These are phyloP conservation scores for Trifolium dubium DNA, from an alignment of 306 rosid genomes.

Conservation along the genomic window DNA sequence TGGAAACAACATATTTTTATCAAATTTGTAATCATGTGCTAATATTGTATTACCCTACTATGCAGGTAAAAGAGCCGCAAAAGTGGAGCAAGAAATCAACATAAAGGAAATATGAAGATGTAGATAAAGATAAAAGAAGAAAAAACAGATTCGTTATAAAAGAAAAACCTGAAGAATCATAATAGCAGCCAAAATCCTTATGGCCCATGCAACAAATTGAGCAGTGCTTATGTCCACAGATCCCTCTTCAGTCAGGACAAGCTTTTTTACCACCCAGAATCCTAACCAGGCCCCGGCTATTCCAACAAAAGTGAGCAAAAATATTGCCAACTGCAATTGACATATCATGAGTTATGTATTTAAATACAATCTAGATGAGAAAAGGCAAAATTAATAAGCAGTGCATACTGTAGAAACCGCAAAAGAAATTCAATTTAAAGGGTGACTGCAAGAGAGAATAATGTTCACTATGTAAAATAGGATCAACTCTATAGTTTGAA, in stretches of 20 bases:
- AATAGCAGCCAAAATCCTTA: constrained; percentile 65
- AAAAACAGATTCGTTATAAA: constrained; percentile 10
- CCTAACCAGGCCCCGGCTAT: constrained; percentile 95
- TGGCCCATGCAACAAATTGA: constrained; percentile 80
- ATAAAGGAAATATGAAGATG: constrained; percentile 22
- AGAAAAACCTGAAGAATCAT: constrained; percentile 77
- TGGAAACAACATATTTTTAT: constrained; percentile 49
- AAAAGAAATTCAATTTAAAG: constrained; percentile 27
- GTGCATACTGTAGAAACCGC: constrained; percentile 4
- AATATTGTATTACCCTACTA: not conserved
- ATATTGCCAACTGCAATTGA: constrained; percentile 76
- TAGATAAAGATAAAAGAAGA: constrained; percentile 3
- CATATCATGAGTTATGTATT: constrained; percentile 40
- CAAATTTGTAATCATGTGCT: constrained; percentile 31
- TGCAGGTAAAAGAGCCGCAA: constrained; percentile 11
- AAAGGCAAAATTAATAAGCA: constrained; percentile 13
- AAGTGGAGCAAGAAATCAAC: constrained; percentile 30
- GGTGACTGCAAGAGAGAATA: constrained; percentile 16
- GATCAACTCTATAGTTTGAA: constrained; percentile 31
- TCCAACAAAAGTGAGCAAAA: constrained; percentile 77
- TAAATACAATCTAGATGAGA: constrained; percentile 16
- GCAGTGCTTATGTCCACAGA: constrained; percentile 76
- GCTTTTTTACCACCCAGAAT: constrained; percentile 82
- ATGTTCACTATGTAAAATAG: not conserved
- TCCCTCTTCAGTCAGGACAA: constrained; percentile 85